Evolutionary conservation across 2,329 filamentous ascomycete species (phyloP).

Genomic region (Xylariales sp.): DNA sequence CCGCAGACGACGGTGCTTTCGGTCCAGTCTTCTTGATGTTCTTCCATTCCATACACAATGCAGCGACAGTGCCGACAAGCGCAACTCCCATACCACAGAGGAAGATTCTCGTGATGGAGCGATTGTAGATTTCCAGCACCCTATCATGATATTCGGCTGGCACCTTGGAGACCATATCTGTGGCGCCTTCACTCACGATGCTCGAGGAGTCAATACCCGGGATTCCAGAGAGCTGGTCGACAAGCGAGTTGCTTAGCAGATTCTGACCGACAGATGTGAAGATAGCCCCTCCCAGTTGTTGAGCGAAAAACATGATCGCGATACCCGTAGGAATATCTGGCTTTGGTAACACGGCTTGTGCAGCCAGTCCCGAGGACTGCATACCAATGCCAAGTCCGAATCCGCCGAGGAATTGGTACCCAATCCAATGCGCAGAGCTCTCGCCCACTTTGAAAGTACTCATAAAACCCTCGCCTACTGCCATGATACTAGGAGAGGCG

Average conservation of each 20-base stretch:
- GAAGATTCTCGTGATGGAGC: slow-evolving; percentile 48
- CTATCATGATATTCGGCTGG: slow-evolving; percentile 35
- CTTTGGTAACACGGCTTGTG: slow-evolving; percentile 36
- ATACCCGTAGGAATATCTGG: slow-evolving; percentile 42
- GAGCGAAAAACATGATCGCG: slow-evolving; percentile 40
- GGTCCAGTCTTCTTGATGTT: slow-evolving; percentile 45
- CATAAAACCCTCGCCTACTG: slow-evolving; percentile 51
- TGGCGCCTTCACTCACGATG: slow-evolving; percentile 36
- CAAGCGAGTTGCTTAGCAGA: slow-evolving; percentile 27
- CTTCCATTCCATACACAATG: slow-evolving; percentile 54
- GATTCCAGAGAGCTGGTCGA: slow-evolving; percentile 23
- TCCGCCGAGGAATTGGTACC: slow-evolving; percentile 54
- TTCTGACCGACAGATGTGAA: slow-evolving; percentile 43
- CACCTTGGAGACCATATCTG: slow-evolving; percentile 47
- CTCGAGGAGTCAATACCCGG: slow-evolving; percentile 28
- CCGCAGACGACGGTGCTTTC: slow-evolving; percentile 3
- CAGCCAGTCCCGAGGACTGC: slow-evolving; percentile 52
- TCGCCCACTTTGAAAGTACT: slow-evolving; percentile 48
- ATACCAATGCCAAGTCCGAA: slow-evolving; percentile 56
- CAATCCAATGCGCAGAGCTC: slow-evolving; percentile 50
- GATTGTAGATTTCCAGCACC: slow-evolving; percentile 54
- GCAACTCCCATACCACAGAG: slow-evolving; percentile 50
- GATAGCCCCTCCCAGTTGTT: slow-evolving; percentile 41
- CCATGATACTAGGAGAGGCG: slow-evolving; percentile 42
- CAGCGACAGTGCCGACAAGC: slow-evolving; percentile 43